Percentiles rank a stretch among this genome's conserved stretches.
Conservation (phyloP, 2,329 filamentous ascomycete genomes). For the Phyllosticta paracitricarpa region DNA sequence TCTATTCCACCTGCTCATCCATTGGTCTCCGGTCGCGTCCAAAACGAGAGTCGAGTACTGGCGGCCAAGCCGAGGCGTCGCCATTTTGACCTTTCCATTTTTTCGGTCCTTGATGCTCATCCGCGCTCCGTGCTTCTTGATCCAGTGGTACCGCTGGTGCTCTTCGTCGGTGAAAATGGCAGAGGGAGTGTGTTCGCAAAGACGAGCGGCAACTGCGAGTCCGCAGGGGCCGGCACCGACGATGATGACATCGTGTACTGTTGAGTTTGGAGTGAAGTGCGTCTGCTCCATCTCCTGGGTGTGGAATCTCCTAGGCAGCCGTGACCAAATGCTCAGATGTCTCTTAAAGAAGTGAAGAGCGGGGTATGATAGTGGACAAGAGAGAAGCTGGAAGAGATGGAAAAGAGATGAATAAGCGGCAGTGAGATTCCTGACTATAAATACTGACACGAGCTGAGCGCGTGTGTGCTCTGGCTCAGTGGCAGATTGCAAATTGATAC, state of each 20-base stretch:
- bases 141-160: conserved; percentile 72
- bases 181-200: conserved; percentile 62
- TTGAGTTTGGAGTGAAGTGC: not conserved
- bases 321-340: not conserved
- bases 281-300: not conserved
- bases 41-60: conserved; percentile 49
- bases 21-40: conserved; percentile 52
- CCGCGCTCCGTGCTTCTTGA: conserved; percentile 52
- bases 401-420: not conserved
- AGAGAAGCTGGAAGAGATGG: not conserved
- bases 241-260: conserved; percentile 56
- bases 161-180: conserved; percentile 78
- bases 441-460: not conserved
- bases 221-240: conserved; percentile 67
- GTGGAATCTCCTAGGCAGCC: not conserved
- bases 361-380: not conserved
- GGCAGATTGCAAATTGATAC: not conserved
- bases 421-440: not conserved
- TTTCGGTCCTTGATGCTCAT: conserved; percentile 47
- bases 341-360: not conserved
- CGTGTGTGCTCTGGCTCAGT: not conserved
- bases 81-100: conserved; percentile 26
- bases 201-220: conserved; percentile 61
- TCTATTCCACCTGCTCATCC: conserved; percentile 62
- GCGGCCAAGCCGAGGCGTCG: conserved; percentile 15